Conservation (phyloP, 2,329 filamentous ascomycete species). For the Alternaria rosae region DNA sequence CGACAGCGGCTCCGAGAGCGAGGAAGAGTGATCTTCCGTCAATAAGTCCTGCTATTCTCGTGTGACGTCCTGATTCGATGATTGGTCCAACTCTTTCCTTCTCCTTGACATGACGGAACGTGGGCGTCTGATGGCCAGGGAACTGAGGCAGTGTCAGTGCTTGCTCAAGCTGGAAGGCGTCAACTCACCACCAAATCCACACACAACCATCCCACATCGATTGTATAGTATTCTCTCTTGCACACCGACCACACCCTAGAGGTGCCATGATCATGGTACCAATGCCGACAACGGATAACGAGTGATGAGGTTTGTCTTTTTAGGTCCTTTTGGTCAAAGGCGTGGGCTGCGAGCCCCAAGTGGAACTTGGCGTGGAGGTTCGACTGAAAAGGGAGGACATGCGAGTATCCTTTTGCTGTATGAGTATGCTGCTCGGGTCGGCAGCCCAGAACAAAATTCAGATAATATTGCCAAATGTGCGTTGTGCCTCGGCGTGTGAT, state of each 20-base stretch:
- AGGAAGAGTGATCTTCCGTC: constrained; percentile 49
- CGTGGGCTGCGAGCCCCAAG: constrained; percentile 3
- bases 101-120: constrained; percentile 15
- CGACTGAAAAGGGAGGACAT: constrained; percentile 7
- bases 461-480: constrained; percentile 13
- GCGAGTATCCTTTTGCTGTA: constrained; percentile 22
- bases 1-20: constrained; percentile 61
- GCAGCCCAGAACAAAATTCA: constrained; percentile 18
- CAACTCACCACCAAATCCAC: constrained; percentile 8
- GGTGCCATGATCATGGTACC: constrained; percentile 14
- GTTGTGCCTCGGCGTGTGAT: constrained; percentile 5
- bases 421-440: constrained; percentile 22
- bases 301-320: constrained; percentile 33
- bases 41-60: constrained; percentile 5
- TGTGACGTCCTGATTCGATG: constrained; percentile 19
- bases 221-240: constrained; percentile 34
- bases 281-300: constrained; percentile 28
- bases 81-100: constrained; percentile 10
- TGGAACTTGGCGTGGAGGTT: constrained; percentile 12
- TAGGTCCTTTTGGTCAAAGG: constrained; percentile 18
- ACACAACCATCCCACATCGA: constrained; percentile 20
- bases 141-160: constrained; percentile 11
- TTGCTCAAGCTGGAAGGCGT: constrained; percentile 12
- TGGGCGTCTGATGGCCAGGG: constrained; percentile 6
- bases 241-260: constrained; percentile 9